phyloP scores from a whole-genome alignment of 106 monocot species.

The Dendrobium catenatum region DNA sequence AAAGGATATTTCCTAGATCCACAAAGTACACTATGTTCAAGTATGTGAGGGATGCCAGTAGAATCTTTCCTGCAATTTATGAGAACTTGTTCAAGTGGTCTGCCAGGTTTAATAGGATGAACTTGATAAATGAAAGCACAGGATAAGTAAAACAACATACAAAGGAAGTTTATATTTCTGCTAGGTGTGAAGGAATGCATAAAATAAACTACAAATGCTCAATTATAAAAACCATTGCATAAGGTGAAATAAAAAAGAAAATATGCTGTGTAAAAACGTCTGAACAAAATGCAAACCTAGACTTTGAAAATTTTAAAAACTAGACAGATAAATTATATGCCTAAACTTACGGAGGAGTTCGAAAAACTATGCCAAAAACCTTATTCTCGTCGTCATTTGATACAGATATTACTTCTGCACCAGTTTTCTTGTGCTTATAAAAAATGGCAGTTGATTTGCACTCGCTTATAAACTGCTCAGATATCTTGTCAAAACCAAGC shows the following conservation, averaged over 20 bases:
- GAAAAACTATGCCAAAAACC: conserved; percentile 95
- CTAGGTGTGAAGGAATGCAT: neutral
- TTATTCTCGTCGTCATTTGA: conserved; percentile 94
- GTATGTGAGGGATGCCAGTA: conserved; percentile 97
- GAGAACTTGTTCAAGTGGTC: neutral
- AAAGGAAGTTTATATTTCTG: neutral
- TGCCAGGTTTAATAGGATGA: neutral
- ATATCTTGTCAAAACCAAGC: conserved; percentile 85
- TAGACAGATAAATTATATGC: neutral
- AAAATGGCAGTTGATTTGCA: conserved; percentile 90
- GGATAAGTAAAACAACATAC: neutral
- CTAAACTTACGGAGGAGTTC: conserved; percentile 91
- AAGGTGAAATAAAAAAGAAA: neutral
- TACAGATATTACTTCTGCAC: conserved; percentile 97
- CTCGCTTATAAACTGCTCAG: conserved; percentile 77
- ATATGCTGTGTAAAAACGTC: neutral
- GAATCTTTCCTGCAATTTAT: conserved; percentile 78
- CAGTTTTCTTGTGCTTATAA: conserved; percentile 94
- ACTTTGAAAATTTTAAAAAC: neutral
- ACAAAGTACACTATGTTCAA: conserved; percentile 98
- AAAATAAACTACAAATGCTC: neutral
- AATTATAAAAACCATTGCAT: neutral
- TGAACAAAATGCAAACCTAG: neutral
- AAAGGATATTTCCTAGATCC: conserved; percentile 97
- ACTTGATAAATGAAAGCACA: neutral